Conservation (phyloP, 345 rosid genomes). For the Crucihimalaya himalaica region DNA sequence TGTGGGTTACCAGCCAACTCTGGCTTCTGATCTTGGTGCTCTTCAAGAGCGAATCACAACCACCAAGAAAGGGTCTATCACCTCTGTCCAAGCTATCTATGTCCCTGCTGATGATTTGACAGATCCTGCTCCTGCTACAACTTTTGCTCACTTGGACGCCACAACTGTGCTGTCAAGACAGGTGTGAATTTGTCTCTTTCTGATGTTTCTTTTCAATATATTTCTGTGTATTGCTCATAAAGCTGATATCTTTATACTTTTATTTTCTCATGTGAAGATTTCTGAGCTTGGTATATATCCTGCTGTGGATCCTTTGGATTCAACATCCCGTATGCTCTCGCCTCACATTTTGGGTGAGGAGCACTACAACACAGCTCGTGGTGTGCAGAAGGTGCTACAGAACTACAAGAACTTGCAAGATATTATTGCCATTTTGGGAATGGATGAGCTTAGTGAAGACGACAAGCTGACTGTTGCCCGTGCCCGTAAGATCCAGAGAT, state of each 20-base stretch:
- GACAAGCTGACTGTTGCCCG: constrained; percentile 96
- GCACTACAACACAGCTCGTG: constrained; percentile 97
- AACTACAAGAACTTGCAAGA: constrained; percentile 99
- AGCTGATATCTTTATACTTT: neutral
- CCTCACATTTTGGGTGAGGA: constrained; percentile 95
- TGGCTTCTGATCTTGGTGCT: constrained; percentile 99
- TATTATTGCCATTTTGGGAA: constrained; percentile 97
- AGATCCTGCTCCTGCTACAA: constrained; percentile 99
- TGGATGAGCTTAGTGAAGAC: constrained; percentile 99
- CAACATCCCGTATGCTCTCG: constrained; percentile 96
- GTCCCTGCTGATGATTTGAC: constrained; percentile 99
- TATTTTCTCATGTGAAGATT: constrained; percentile 45
- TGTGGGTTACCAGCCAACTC: constrained; percentile 98
- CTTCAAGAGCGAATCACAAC: constrained; percentile 99
- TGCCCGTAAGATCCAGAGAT: constrained; percentile 94
- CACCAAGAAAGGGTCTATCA: constrained; percentile 97
- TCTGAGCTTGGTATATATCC: constrained; percentile 99
- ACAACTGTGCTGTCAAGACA: constrained; percentile 97
- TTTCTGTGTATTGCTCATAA: neutral
- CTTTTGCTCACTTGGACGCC: constrained; percentile 99
- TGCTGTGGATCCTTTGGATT: constrained; percentile 97
- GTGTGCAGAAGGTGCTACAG: constrained; percentile 96
- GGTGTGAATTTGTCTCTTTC: constrained; percentile 42
- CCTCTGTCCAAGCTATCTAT: constrained; percentile 97
- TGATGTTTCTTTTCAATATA: neutral